Conservation (phyloP, 108 stramenopile genomes). For the Nitzschia sp. region DNA sequence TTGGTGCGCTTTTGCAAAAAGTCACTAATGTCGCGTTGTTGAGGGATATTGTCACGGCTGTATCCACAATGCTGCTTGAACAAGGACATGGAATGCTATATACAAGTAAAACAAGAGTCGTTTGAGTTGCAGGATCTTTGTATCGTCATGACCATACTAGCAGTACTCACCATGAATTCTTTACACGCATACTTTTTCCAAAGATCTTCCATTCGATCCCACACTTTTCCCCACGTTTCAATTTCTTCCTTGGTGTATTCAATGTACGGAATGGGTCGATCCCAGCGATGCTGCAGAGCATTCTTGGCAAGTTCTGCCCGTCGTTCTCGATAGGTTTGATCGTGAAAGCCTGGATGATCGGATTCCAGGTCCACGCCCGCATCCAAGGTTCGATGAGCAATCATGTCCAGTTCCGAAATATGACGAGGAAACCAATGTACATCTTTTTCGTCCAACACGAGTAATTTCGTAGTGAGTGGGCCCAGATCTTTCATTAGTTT, state of each 20-base stretch:
- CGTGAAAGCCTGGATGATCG: constrained; percentile 93
- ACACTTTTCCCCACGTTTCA: constrained; percentile 90
- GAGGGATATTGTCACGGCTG: constrained; percentile 82
- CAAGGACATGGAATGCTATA: constrained; percentile 57
- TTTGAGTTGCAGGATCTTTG: not conserved
- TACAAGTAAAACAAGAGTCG: not conserved
- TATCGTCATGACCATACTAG: not conserved
- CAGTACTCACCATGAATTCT: constrained; percentile 71
- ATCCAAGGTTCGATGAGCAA: constrained; percentile 87
- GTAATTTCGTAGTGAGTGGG: constrained; percentile 61
- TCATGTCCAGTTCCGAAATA: constrained; percentile 88
- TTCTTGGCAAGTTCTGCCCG: constrained; percentile 68
- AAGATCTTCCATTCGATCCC: constrained; percentile 82
- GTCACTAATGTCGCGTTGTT: constrained; percentile 81
- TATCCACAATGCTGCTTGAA: constrained; percentile 90
- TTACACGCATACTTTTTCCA: constrained; percentile 91
- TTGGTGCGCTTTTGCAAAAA: constrained; percentile 81
- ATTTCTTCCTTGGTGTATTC: constrained; percentile 90
- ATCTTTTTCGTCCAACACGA: constrained; percentile 86
- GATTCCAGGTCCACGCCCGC: constrained; percentile 82
- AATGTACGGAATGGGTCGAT: constrained; percentile 78
- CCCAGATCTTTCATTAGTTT: constrained; percentile 54
- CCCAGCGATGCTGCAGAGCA: constrained; percentile 70
- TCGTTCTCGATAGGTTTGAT: constrained; percentile 81
- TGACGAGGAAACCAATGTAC: constrained; percentile 94